These are phyloP conservation scores for Stephanodiscus minutulus DNA, from an alignment of 108 stramenopile species.

Conservation along the genomic window DNA sequence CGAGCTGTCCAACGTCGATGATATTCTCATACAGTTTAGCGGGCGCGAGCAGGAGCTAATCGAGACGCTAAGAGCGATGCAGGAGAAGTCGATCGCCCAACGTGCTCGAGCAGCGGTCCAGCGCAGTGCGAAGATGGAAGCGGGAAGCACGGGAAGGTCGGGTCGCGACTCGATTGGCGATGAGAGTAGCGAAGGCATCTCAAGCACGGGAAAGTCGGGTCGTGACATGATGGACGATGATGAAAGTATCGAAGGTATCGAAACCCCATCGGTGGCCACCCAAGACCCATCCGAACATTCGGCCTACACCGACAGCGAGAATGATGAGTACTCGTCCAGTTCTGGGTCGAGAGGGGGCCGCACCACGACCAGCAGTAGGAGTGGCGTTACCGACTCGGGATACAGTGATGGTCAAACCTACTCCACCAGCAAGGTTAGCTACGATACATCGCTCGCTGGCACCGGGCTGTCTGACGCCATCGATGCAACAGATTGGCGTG, in stretches of 20 bases:
- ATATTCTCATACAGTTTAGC: slow-evolving; percentile 86
- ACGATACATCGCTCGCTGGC: too few species aligned
- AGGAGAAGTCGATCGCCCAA: slow-evolving; percentile 80
- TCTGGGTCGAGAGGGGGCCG: slow-evolving; percentile 7
- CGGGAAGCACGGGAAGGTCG: slow-evolving; percentile 25
- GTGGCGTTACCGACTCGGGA: not conserved
- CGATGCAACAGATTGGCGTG: slow-evolving; percentile 25
- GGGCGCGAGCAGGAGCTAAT: slow-evolving; percentile 90
- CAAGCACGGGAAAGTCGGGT: not conserved
- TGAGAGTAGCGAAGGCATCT: slow-evolving; percentile 4
- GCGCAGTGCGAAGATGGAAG: slow-evolving; percentile 80
- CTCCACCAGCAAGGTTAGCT: not conserved
- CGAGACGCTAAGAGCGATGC: slow-evolving; percentile 84
- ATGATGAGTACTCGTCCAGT: slow-evolving; percentile 8
- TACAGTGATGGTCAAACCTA: slow-evolving; percentile 17
- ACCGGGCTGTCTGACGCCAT: not conserved
- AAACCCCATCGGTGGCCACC: slow-evolving; percentile 19
- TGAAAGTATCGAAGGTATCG: too few species aligned
- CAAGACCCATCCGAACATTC: not conserved
- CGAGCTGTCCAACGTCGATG: slow-evolving; percentile 87
- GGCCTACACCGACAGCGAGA: too few species aligned
- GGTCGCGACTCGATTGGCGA: slow-evolving; percentile 14
- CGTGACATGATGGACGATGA: too few species aligned
- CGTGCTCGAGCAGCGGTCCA: slow-evolving; percentile 71
- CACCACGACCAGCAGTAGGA: slow-evolving; percentile 5